Evolutionary conservation across 352 stramenopile genomes (phyloP), one percentile per base, ranked within the genome.

Genomic region (Blastocystis sp.): DNA sequence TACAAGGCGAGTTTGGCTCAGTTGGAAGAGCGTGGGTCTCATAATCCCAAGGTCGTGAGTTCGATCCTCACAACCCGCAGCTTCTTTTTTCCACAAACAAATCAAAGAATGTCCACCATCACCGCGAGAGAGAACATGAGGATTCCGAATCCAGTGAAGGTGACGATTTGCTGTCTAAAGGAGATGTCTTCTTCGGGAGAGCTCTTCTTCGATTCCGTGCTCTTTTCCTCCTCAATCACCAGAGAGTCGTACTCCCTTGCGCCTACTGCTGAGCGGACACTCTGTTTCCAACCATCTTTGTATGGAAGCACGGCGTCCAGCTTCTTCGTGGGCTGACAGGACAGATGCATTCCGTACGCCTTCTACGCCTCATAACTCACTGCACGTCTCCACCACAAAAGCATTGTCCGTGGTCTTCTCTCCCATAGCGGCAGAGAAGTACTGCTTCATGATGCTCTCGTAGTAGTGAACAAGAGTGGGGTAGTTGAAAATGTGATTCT

Each of bases 401-500:
- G 48, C 34, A 52, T 84, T 84, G 21, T 84, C 38, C 19, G 74
- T 69, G 17, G 38, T 66, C 19, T 53, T n/a, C 48, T 67, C 74
- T 41, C 74, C 74, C 34, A 62, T 23, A 11, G 74, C 56, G 28
- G 74, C n/a, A 45, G 74, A 66, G 53, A 84, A 84, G 43, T 84
- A 84, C 4, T 45, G 52, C 61, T 84, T 84, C 74, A 84, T 84
- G 17, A 84, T 70, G 5, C 45, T 10, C 17, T 84, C 74, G 28
- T 84, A 84, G 43, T 67, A 84, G 53, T 38, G 19, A 52, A 84
- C 56, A 2, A 84, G 52, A 28, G 7, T 84, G 2, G 74, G 74
- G 53, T 67, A 84, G 40, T 34, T 67, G 3, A 28, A 45, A 0
- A 84, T n/a, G 34, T 69, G 52, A 34, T 84, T 69, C 40, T 52